Percentiles rank a stretch among this genome's conserved stretches.
Conservation (phyloP, 495 filamentous ascomycete genomes). For the Penicillium psychrofluorescens region DNA sequence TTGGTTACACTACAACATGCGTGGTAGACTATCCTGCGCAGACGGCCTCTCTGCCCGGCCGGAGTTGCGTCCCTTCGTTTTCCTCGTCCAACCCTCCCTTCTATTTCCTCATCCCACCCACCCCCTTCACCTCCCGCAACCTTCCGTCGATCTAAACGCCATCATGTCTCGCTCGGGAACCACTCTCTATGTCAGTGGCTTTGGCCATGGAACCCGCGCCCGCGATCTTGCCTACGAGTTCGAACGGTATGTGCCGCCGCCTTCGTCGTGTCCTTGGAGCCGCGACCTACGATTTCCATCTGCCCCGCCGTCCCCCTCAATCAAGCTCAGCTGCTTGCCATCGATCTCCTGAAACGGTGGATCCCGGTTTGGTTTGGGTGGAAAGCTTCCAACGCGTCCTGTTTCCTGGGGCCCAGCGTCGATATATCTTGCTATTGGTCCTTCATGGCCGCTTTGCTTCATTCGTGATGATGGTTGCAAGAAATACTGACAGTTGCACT, state of each 20-base stretch:
- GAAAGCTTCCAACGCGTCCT: neutral
- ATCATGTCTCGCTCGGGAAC: conserved; percentile 88
- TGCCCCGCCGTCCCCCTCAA: conserved; percentile 11
- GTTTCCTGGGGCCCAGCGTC: neutral
- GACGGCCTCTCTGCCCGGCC: too few relatives aligned
- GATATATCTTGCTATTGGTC: conserved; percentile 7
- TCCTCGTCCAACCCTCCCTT: too few relatives aligned
- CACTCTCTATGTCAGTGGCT: conserved; percentile 95
- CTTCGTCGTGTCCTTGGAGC: conserved; percentile 23
- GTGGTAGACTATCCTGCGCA: too few relatives aligned
- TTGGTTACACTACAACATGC: too few relatives aligned
- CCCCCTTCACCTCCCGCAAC: too few relatives aligned
- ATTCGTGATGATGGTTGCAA: neutral
- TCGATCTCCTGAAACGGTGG: neutral
- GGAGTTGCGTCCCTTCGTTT: too few relatives aligned
- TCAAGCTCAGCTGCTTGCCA: neutral
- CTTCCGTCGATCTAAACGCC: neutral
- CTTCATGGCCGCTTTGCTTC: conserved; percentile 1
- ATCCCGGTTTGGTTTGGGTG: neutral
- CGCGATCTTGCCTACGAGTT: conserved; percentile 99
- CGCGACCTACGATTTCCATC: conserved; percentile 3
- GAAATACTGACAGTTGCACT: conserved; percentile 13
- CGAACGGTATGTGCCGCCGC: conserved; percentile 87
- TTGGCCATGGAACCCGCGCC: conserved; percentile 97
- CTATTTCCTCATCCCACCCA: too few relatives aligned